These are phyloP conservation scores for Aspergillus baeticus DNA, from an alignment of 495 filamentous ascomycete genomes.

Conservation along the genomic window DNA sequence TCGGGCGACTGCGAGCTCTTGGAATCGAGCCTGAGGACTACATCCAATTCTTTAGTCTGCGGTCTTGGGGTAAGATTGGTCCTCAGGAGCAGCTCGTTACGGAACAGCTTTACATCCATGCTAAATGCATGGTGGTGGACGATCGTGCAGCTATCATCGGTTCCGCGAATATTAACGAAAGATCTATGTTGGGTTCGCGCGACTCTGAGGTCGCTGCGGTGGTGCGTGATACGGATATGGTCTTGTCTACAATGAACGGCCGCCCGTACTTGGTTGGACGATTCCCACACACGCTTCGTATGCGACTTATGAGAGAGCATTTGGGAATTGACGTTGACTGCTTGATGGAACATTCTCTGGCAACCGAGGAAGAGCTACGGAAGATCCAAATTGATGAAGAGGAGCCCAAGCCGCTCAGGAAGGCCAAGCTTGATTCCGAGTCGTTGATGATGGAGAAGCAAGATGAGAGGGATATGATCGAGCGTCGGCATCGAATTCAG, in stretches of 20 bases:
- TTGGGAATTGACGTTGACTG: constrained; percentile 93
- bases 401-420: constrained; percentile 19
- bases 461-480: constrained; percentile 52
- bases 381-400: constrained; percentile 42
- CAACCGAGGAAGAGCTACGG: constrained; percentile 44
- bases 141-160: constrained; percentile 93
- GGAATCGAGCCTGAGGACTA: constrained; percentile 97
- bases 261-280: constrained; percentile 83
- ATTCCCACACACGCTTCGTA: constrained; percentile 89
- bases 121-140: constrained; percentile 96
- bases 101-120: constrained; percentile 97
- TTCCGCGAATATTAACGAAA: constrained; percentile 98
- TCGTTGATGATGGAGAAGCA: constrained; percentile 40
- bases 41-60: constrained; percentile 90
- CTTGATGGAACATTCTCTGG: constrained; percentile 75
- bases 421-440: constrained; percentile 27
- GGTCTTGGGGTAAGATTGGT: constrained; percentile 91
- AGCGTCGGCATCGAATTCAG: constrained; percentile 57
- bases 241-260: constrained; percentile 89
- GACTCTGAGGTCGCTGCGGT: constrained; percentile 93
- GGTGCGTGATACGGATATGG: constrained; percentile 90
- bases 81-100: constrained; percentile 79
- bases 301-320: constrained; percentile 96
- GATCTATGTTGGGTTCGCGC: constrained; percentile 86
- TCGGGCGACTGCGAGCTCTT: constrained; percentile 73